These are phyloP conservation scores for Nadsonia commutata DNA, from an alignment of 1,139 yeast species.

Conservation along the genomic window DNA sequence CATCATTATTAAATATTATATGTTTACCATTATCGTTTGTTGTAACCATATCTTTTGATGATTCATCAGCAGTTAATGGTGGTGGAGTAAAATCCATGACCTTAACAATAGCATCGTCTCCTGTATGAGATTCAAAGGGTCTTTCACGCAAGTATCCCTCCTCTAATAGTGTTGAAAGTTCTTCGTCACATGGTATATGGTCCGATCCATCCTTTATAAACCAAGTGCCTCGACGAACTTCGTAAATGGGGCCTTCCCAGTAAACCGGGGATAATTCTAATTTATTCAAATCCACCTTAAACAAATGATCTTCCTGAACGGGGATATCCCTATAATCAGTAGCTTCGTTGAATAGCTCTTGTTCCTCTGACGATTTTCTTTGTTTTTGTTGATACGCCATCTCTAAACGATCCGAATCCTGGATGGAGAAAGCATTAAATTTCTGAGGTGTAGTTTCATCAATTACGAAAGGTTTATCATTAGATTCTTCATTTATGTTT, in stretches of 20 bases:
- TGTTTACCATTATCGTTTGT: neutral
- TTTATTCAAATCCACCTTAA: slow-evolving; percentile 47
- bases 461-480: slow-evolving; percentile 10
- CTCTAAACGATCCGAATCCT: slow-evolving; percentile 53
- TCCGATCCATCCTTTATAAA: slow-evolving; percentile 39
- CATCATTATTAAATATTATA: neutral
- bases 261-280: slow-evolving; percentile 53
- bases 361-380: neutral
- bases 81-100: too few species aligned
- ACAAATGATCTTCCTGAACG: slow-evolving; percentile 72
- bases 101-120: too few species aligned
- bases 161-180: slow-evolving; percentile 47
- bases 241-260: slow-evolving; percentile 84
- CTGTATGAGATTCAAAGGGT: neutral
- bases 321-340: slow-evolving; percentile 15
- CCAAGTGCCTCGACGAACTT: slow-evolving; percentile 81
- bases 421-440: slow-evolving; percentile 50
- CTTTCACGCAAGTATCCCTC: slow-evolving; percentile 30
- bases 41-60: too few species aligned
- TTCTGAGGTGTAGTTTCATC: slow-evolving; percentile 29
- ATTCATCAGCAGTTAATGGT: too few species aligned
- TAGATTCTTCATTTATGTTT: neutral
- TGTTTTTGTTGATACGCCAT: slow-evolving; percentile 23
- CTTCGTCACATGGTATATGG: slow-evolving; percentile 37
- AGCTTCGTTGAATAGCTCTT: neutral